Base-by-base conservation (phyloP, 176 grass and related monocot genomes). In the Hordeum marinum region DNA sequence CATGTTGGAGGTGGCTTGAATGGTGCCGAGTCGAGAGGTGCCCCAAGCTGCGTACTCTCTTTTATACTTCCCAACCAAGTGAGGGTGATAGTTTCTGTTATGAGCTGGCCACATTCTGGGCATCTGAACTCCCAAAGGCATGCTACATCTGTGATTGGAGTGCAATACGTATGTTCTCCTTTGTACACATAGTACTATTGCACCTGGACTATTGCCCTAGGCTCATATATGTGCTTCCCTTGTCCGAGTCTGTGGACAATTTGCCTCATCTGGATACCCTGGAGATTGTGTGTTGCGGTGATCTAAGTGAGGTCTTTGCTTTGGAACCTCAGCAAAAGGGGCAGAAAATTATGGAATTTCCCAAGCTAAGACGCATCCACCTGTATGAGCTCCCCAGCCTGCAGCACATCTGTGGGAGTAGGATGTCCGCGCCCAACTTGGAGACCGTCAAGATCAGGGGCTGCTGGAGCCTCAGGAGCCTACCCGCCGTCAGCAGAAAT, bases 1-100 rank as follows among this genome's bases (percentile, higher is more conserved):
- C 34, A 27, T 1, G 0, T 0, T 86, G 76, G 76, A 0, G 0
- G 2, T 0, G 0, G 0, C 18, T 68, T 14, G 0, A 0, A 2
- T 25, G 17, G 45, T 55, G 52, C 7, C 52, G 52, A 21, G 18
- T 55, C 18, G 18, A 55, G 52, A 3, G 52, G 18, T 55, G 52
- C 18, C 52, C 17, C 18, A 6, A 55, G 18, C 52, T 55, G 0
- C 2, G 2, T 21, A 55, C 18, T 8, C 7, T 55, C 17, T 55
- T 55, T 55, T 17, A 17, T 55, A 55, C 18, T 55, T 5, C 15
- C 6, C 52, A 55, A 3, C 52, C 20, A 21, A 55, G 52, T 8
- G 7, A 55, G 2, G 52, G 52, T 8, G 18, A 21, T 21, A 20
- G 52, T 18, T 55, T 55, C 17, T 55, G 2, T 3, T 17, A 55